These are phyloP conservation scores for Leccinum aurantiacum DNA, from an alignment of 768 basidiomycete species.

Conservation along the genomic window DNA sequence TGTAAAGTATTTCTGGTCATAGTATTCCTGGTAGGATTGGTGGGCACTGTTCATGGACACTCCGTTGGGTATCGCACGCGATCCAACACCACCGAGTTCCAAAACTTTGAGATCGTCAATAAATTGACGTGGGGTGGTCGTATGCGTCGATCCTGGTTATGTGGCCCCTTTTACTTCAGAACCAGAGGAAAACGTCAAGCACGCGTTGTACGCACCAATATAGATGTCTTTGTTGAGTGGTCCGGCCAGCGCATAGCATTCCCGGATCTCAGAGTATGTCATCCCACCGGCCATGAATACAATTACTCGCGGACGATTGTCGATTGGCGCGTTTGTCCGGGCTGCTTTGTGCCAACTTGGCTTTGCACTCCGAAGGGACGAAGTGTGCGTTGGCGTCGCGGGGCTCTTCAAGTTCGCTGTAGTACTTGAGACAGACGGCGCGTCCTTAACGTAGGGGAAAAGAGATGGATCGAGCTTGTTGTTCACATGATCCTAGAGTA, in stretches of 20 bases:
- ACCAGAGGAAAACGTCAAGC: slow-evolving; percentile 43
- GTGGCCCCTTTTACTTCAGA: slow-evolving; percentile 6
- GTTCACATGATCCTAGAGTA: slow-evolving; percentile 71
- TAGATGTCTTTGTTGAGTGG: slow-evolving; percentile 83
- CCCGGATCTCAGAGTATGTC: slow-evolving; percentile 93
- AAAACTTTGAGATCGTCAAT: slow-evolving; percentile 85
- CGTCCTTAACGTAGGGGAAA: slow-evolving; percentile 91
- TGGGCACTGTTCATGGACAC: slow-evolving; percentile 48
- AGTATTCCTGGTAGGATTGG: slow-evolving; percentile 68
- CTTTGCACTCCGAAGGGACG: slow-evolving; percentile 85
- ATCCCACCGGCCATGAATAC: slow-evolving; percentile 94
- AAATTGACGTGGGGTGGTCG: slow-evolving; percentile 78
- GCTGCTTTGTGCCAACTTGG: slow-evolving; percentile 87
- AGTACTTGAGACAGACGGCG: slow-evolving; percentile 53
- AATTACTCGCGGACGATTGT: slow-evolving; percentile 73
- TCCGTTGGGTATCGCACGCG: slow-evolving; percentile 68
- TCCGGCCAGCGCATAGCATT: slow-evolving; percentile 77
- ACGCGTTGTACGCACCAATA: slow-evolving; percentile 60
- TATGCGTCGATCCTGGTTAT: slow-evolving; percentile 81
- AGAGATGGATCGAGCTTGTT: slow-evolving; percentile 72
- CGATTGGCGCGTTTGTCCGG: slow-evolving; percentile 47
- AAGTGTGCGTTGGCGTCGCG: slow-evolving; percentile 51
- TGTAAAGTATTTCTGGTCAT: slow-evolving; percentile 74
- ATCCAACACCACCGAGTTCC: slow-evolving; percentile 85
- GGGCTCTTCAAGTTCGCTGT: slow-evolving; percentile 44